phyloP scores from a whole-genome alignment of 768 basidiomycete species.

The Amanita fuliginea region DNA sequence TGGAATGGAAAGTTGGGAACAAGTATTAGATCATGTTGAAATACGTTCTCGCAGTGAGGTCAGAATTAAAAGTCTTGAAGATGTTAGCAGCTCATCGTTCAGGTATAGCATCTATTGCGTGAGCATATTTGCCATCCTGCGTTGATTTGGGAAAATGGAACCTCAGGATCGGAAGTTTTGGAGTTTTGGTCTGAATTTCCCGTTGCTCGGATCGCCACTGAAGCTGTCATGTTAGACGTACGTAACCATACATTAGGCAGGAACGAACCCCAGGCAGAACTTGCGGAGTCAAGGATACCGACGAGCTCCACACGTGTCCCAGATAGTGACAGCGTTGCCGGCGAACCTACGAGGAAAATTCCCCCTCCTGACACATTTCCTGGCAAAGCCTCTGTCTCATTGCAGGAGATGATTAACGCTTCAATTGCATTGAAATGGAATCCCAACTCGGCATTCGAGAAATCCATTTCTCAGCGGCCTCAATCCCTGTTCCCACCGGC shows the following conservation, averaged over 20 bases:
- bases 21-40: constrained; percentile 54
- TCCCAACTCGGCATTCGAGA: constrained; percentile 47
- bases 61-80: not conserved
- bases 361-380: constrained; percentile 25
- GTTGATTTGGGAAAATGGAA: constrained; percentile 55
- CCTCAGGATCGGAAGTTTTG: constrained; percentile 48
- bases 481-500: constrained; percentile 27
- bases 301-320: not conserved
- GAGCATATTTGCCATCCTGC: constrained; percentile 66
- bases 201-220: constrained; percentile 50
- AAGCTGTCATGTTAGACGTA: constrained; percentile 59
- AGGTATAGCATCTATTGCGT: constrained; percentile 49
- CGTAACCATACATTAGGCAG: constrained; percentile 44
- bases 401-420: constrained; percentile 67
- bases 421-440: constrained; percentile 68
- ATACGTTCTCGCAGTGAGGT: constrained; percentile 70
- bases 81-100: constrained; percentile 3
- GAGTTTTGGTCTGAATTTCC: constrained; percentile 61
- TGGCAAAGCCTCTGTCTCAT: constrained; percentile 36
- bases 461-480: constrained; percentile 44
- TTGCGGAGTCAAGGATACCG: not conserved
- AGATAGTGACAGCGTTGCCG: not conserved
- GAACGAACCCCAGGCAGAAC: constrained; percentile 19
- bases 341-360: constrained; percentile 16
- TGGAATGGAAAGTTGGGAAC: constrained; percentile 62